Base-by-base conservation (phyloP, 805 yeast genomes). In the Metschnikowia baotianmanensis region DNA sequence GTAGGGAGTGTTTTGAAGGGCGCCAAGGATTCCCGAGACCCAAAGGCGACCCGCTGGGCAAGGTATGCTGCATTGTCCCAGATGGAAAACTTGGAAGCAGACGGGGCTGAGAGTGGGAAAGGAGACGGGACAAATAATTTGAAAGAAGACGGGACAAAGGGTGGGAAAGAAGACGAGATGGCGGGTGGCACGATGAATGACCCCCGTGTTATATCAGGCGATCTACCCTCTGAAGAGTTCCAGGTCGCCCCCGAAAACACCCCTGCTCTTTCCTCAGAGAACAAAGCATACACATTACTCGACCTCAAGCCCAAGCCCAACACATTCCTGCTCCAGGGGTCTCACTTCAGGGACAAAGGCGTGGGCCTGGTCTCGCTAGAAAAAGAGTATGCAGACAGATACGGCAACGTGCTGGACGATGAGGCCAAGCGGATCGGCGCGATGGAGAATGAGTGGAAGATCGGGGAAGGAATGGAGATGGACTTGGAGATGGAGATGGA, bases 241-340 rank as follows among this genome's bases (percentile, higher is more conserved):
- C 25, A 10, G 4, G 5, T 12, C 9, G 9, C 9, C 25, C 12
- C 12, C 12, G 25, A 23, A 23, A 12, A 10, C 3, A 5, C 25
- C 25, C 12, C 25, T 3, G 3, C 25, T 11, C 17, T 25, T 10
- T 15, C 19, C 11, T 22, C 28, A n/a, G 44, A 40, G 6, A 70
- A 61, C 18, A 59, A 32, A 13, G 50, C 59, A 9, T 54, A 28
- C 30, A 43, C 40, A 7, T 35, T 16, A 20, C 21, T 38, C 15
- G 20, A n/a, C n/a, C n/a, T n/a, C 15, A 17, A 32, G 16, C 22
- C 25, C 12, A 21, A 26, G n/a, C 10, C 23, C n/a, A 31, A 32
- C 8, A 48, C 51, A 8, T 50, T 50, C 19, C 22, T 40, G 26
- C 41, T 50, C 10, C 28, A 25, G 13, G 40, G 38, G 20, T 31